phyloP scores from a whole-genome alignment of 1,139 yeast species.

The Geotrichum aggregatum region DNA sequence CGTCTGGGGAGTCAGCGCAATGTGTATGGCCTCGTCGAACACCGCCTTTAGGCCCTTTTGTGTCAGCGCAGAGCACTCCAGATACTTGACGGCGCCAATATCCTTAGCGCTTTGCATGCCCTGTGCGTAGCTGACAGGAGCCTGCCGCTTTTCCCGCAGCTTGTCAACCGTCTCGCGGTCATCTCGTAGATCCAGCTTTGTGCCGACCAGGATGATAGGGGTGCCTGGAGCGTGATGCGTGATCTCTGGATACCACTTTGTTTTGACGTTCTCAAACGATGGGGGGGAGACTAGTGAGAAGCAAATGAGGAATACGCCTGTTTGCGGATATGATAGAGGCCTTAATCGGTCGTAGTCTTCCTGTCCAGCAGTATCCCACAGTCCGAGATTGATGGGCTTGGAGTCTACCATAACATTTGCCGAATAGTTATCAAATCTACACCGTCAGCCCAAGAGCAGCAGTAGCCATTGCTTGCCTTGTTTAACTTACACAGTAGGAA shows the following conservation, averaged over 20 bases:
- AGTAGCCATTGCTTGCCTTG: background rate
- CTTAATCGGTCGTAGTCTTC: conserved; percentile 97
- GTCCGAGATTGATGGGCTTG: conserved; percentile 53
- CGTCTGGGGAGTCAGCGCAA: conserved; percentile 49
- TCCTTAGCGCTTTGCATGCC: conserved; percentile 94
- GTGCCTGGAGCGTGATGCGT: conserved; percentile 98
- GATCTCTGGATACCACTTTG: conserved; percentile 98
- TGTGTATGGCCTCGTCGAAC: conserved; percentile 73
- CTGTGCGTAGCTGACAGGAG: conserved; percentile 79
- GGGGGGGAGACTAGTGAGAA: conserved; percentile 95
- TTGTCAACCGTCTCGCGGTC: conserved; percentile 88
- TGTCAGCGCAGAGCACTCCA: conserved; percentile 89
- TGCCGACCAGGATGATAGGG: conserved; percentile 92
- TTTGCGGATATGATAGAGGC: conserved; percentile 93
- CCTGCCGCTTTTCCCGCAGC: conserved; percentile 81
- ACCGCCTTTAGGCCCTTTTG: conserved; percentile 69
- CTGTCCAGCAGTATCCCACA: conserved; percentile 98
- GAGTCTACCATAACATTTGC: conserved; percentile 83
- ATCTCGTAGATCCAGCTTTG: conserved; percentile 90
- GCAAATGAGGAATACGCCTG: conserved; percentile 92
- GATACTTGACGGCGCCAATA: conserved; percentile 85
- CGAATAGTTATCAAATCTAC: conserved; percentile 71
- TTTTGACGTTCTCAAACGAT: conserved; percentile 95
- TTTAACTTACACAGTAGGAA: conserved; percentile 66
- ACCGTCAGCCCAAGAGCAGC: background rate